Evolutionary conservation across 1,139 yeast genomes (phyloP), one percentile per base, ranked within the genome.

Genomic region (Wickerhamomyces sp.): DNA sequence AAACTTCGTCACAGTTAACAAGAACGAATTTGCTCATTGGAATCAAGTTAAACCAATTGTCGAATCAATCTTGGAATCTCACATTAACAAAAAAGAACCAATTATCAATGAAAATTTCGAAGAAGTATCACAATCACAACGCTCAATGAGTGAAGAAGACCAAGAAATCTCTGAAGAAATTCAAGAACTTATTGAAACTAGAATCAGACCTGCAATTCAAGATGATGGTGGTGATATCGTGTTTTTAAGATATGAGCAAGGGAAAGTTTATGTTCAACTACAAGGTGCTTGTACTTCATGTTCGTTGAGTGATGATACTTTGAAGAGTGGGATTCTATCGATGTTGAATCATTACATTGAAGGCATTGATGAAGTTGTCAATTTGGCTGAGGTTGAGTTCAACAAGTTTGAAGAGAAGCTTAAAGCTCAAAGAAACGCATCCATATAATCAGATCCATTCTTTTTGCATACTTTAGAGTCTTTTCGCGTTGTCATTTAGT

Each of bases 201-300:
- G 98, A 60, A 90, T 93, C 49, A 79, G 97, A 58, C 99, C 99
- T 1, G 98, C 98, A 0, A 84, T 85, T 49, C 86, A 82, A 64
- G 94, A 85, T 51, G 94, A 85, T 61, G 94, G 94, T 46, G 94
- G 94, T 31, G 94, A 85, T 61, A 82, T 85, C 47, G 86, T 84
- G 54, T 85, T 82, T 63, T 79, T 84, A 30, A 75, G 75, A 13
- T 84, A 83, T 60, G 73, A 73, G 38, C 69, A 76, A 10, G 94
- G 94, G 4, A 81, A 80, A 6, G 93, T 85, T 3, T 79, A 72
- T 54, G 74, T 85, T 52, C 79, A 76, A 58, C 67, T 85, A 47
- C 84, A 81, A 61, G 94, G 94, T 37, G 93, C 94, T 2, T 85
- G 94, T 64, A 78, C 88, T 51, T 78, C 88, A 23, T 85, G 94